Evolutionary conservation across 176 grass and related monocot genomes (phyloP).

Genomic region (Areca catechu): DNA sequence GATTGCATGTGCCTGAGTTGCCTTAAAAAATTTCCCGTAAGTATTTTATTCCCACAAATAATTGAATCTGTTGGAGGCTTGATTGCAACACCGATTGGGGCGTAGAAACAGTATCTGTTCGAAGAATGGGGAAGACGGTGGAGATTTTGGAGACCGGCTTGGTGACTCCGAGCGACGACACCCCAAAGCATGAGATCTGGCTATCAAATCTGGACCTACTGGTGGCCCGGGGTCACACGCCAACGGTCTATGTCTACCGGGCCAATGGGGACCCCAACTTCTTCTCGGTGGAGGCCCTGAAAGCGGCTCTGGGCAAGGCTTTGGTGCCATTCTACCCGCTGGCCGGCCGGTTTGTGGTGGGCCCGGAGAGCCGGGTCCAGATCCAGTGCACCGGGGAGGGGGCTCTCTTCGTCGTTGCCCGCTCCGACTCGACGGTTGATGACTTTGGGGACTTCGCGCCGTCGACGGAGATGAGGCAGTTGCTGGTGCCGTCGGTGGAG

Average conservation of each 20-base stretch:
- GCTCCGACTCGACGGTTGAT: conserved; percentile 36
- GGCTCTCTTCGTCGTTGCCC: conserved; percentile 39
- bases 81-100: too few species aligned
- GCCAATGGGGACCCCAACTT: neutral
- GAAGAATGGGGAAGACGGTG: neutral
- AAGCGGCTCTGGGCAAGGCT: conserved; percentile 37
- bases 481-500: conserved; percentile 40
- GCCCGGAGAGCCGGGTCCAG: conserved; percentile 18
- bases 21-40: too few species aligned
- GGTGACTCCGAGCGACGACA: conserved; percentile 45
- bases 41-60: too few species aligned
- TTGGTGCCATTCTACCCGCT: conserved; percentile 60
- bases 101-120: too few species aligned
- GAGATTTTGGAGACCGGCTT: conserved; percentile 52
- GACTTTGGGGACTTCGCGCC: conserved; percentile 51
- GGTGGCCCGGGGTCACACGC: conserved; percentile 43
- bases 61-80: too few species aligned
- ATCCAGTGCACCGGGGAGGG: conserved; percentile 65
- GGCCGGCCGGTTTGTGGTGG: conserved; percentile 33
- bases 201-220: conserved; percentile 66
- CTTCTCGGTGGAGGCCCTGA: conserved; percentile 40
- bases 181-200: conserved; percentile 38
- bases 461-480: conserved; percentile 38
- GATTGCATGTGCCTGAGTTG: too few species aligned
- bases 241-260: conserved; percentile 64